phyloP scores from a whole-genome alignment of 1,139 yeast species.

The Pichia sp. region DNA sequence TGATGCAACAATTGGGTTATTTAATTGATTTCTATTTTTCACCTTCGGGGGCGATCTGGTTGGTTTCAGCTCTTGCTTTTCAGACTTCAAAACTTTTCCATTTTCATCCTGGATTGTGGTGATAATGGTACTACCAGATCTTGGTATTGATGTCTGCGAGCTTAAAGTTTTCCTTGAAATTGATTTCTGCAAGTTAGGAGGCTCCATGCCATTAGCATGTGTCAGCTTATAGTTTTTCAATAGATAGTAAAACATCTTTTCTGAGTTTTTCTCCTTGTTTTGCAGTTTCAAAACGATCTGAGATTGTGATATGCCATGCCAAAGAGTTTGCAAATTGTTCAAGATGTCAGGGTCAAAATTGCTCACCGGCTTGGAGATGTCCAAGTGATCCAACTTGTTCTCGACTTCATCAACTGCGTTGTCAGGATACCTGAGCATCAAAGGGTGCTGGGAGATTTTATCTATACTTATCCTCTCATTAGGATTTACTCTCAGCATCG shows the following conservation, averaged over 20 bases:
- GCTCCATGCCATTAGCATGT: slow-evolving; percentile 28
- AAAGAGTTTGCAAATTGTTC: slow-evolving; percentile 63
- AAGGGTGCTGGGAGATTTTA: slow-evolving; percentile 72
- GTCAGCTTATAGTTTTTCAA: slow-evolving; percentile 52
- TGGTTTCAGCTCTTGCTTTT: slow-evolving; percentile 19
- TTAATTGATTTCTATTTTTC: slow-evolving; percentile 30
- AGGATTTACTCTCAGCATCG: slow-evolving; percentile 80
- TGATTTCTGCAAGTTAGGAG: slow-evolving; percentile 13
- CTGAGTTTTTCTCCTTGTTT: slow-evolving; percentile 58
- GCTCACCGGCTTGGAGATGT: slow-evolving; percentile 26
- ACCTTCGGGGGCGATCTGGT: slow-evolving; percentile 6
- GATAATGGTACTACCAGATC: slow-evolving; percentile 41
- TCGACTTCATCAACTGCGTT: slow-evolving; percentile 32
- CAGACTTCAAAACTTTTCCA: slow-evolving; percentile 33
- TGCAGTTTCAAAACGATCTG: slow-evolving; percentile 54
- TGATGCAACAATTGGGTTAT: slow-evolving; percentile 33
- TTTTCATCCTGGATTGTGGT: slow-evolving; percentile 41
- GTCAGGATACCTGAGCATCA: slow-evolving; percentile 51
- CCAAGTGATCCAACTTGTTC: slow-evolving; percentile 34
- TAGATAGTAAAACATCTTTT: slow-evolving; percentile 70
- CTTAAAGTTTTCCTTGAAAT: slow-evolving; percentile 11
- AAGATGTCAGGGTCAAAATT: slow-evolving; percentile 59
- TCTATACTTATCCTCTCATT: slow-evolving; percentile 67
- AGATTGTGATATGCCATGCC: slow-evolving; percentile 64
- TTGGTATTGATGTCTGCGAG: slow-evolving; percentile 11